These are phyloP conservation scores for Tetrahymena elliotti DNA, from an alignment of 73 alveolate genomes.

Conservation along the genomic window DNA sequence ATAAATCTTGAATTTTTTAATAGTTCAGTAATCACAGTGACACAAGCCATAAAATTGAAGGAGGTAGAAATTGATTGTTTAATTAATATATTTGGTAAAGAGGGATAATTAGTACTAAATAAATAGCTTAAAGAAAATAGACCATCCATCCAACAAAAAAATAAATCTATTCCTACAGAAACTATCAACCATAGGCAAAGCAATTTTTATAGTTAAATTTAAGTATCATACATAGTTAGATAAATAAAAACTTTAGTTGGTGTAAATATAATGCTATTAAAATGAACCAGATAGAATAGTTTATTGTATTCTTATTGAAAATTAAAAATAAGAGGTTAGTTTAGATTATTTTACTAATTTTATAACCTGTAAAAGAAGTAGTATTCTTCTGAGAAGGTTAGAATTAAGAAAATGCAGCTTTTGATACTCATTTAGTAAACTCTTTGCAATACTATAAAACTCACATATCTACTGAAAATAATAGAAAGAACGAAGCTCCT, in stretches of 20 bases:
- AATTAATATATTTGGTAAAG: neutral
- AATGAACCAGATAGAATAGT: neutral
- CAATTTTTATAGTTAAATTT: no score
- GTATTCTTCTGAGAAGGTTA: neutral
- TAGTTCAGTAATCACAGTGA: neutral
- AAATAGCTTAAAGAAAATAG: neutral
- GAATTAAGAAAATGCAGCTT: no score
- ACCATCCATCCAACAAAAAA: neutral
- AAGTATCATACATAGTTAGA: neutral
- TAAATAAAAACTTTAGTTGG: neutral
- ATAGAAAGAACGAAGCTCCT: neutral
- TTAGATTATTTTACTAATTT: no score
- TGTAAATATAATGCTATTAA: neutral
- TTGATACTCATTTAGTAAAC: neutral
- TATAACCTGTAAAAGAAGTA: neutral
- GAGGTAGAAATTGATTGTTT: neutral
- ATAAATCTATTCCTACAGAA: neutral
- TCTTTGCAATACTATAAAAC: neutral
- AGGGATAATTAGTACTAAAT: neutral
- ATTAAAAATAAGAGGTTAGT: neutral
- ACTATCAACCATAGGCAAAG: neutral
- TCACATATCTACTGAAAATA: neutral
- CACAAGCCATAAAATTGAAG: neutral
- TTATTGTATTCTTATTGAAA: no score
- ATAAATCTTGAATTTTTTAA: no score